Percentiles rank a stretch among this genome's conserved stretches.
Conservation (phyloP, 305 asterid genomes). For the Rubia balearica region DNA sequence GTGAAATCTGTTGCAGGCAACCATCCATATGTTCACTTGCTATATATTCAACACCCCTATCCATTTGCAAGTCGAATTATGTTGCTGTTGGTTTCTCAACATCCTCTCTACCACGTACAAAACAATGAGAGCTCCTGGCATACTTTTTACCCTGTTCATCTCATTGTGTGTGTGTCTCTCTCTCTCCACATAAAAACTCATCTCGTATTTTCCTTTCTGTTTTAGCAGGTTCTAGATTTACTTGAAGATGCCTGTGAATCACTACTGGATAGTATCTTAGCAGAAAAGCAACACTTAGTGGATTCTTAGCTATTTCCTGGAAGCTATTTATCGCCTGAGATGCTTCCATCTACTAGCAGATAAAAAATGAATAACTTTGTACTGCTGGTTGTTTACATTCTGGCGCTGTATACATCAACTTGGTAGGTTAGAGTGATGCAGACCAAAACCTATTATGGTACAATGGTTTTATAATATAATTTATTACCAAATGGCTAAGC, state of each 20-base stretch:
- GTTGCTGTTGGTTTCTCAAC: background rate
- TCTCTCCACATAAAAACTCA: background rate
- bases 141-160: background rate
- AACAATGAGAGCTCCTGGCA: background rate
- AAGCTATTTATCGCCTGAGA: background rate
- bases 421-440: background rate
- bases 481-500: background rate
- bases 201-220: background rate
- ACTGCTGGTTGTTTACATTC: background rate
- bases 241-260: conserved; percentile 88
- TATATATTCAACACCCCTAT: background rate
- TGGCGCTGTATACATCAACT: background rate
- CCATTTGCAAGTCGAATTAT: background rate
- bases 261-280: conserved; percentile 52
- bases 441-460: background rate
- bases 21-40: background rate
- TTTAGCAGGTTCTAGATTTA: conserved; percentile 68
- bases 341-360: background rate
- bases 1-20: background rate
- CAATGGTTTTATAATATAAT: background rate
- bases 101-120: background rate
- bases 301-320: conserved; percentile 15
- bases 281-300: conserved; percentile 24
- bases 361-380: background rate
- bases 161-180: background rate